A percentile compares a stretch with the other conserved stretches of the same genome.
Conservation (phyloP, 169 alveolate species). For the Cryptosporidium xiaoi region DNA sequence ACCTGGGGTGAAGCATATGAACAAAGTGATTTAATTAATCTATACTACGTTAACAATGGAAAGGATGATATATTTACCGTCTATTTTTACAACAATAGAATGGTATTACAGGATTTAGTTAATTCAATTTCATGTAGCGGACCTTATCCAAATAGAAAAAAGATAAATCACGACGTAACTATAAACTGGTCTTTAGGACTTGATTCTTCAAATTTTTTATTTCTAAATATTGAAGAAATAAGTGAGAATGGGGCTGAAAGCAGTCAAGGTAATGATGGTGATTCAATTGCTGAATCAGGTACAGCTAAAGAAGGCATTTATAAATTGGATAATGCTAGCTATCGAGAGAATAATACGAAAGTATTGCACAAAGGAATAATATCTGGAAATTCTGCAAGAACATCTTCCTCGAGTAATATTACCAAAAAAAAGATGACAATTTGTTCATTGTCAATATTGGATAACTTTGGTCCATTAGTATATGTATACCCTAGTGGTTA, state of each 20-base stretch:
- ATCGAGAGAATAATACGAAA: too few species aligned
- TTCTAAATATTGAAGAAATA: conserved; percentile 1
- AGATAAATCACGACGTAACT: neutral
- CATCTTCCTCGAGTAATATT: neutral
- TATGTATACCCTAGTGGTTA: conserved; percentile 28
- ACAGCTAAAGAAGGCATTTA: neutral
- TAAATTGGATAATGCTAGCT: neutral
- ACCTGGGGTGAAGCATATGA: conserved; percentile 24
- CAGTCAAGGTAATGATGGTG: neutral
- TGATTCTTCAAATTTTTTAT: conserved; percentile 19
- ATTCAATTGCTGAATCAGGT: too few species aligned
- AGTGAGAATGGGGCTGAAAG: too few species aligned
- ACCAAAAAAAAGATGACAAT: conserved; percentile 9
- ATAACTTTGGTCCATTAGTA: neutral
- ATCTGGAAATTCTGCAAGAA: too few species aligned
- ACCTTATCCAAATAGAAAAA: conserved; percentile 20
- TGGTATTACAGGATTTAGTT: conserved; percentile 17
- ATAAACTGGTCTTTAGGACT: conserved; percentile 42
- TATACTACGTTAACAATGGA: neutral
- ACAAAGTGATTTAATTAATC: neutral
- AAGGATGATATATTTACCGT: neutral
- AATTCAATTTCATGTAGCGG: conserved; percentile 38
- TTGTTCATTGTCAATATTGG: conserved; percentile 23
- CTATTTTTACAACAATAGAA: conserved; percentile 33
- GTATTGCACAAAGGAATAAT: too few species aligned